Conservation (phyloP, 2,329 filamentous ascomycete species). For the Ophiostoma pallidulum region DNA sequence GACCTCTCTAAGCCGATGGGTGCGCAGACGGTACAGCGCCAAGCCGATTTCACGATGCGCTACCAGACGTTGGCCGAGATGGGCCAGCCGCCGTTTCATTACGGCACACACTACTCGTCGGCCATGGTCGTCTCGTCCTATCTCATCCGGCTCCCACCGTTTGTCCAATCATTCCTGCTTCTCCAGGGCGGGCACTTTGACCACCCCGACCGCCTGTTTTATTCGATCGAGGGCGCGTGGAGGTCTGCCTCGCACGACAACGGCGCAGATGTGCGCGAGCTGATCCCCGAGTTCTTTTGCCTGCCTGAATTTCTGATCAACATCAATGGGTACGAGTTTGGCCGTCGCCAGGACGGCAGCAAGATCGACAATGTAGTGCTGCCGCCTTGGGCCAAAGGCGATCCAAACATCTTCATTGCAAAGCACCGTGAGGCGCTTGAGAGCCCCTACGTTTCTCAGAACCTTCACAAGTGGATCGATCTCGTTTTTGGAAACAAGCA, state of each 20-base stretch:
- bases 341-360: slow-evolving; percentile 66
- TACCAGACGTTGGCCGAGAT: slow-evolving; percentile 88
- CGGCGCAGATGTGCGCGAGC: slow-evolving; percentile 86
- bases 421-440: slow-evolving; percentile 95
- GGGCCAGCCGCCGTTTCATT: slow-evolving; percentile 88
- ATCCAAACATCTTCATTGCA: slow-evolving; percentile 88
- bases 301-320: slow-evolving; percentile 93
- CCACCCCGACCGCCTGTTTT: slow-evolving; percentile 90
- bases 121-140: slow-evolving; percentile 98
- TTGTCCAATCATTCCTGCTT: slow-evolving; percentile 89
- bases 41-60: slow-evolving; percentile 70
- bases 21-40: slow-evolving; percentile 67
- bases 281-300: slow-evolving; percentile 97
- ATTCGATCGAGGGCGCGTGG: slow-evolving; percentile 87
- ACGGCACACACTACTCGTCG: slow-evolving; percentile 96
- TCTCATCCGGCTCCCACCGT: slow-evolving; percentile 87
- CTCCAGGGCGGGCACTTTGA: slow-evolving; percentile 95
- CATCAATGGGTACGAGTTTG: slow-evolving; percentile 89
- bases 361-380: slow-evolving; percentile 77
- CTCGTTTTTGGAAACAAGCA: slow-evolving; percentile 92
- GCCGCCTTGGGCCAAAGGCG: slow-evolving; percentile 95
- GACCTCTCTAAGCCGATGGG: slow-evolving; percentile 96
- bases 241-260: slow-evolving; percentile 79
- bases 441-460: slow-evolving; percentile 81
- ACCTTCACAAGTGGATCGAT: slow-evolving; percentile 92